Base-by-base conservation (phyloP, 169 alveolate genomes). In the Eimeria acervulina region DNA sequence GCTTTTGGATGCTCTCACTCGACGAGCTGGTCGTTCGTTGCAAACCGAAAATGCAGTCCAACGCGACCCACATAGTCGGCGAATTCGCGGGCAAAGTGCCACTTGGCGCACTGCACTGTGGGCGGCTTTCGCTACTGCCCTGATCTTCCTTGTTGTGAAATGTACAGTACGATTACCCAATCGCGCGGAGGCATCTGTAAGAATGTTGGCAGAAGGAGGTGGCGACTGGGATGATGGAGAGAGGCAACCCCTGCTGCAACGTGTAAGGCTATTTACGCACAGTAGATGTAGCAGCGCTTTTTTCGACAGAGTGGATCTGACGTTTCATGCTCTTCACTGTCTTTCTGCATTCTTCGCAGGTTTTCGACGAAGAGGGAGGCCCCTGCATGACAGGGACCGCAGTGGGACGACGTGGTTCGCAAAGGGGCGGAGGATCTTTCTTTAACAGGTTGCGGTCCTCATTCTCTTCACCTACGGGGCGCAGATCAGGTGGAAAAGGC, bases 131-230 rank as follows among this genome's bases (percentile, higher is more conserved):
- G 36, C 55, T 38, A 42, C 55, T 38, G 55, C 85, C 52, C 31
- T 74, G 8, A 19, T 42, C n/a, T 74, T 74, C 55, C 85, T 74
- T 36, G 33, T 74, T 23, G 4, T 74, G 85, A 74, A 74, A 23
- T 74, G 85, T 59, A 36, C 59, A 17, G 17, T 74, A 21, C 61
- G 40, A 6, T 33, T 74, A 40, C 10, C 85, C 36, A 15, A 8
- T 21, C 52, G 21, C 13, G 19, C 7, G n/a, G 8, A 23, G 31
- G 8, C n/a, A 21, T 74, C 85, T 40, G 52, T 40, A 0, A 74
- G 85, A 59, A 21, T 13, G 15, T 26, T 74, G 51, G 85, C 85
- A 2, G 85, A 42, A 40, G 85, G 85, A 19, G 59, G 78, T 66
- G 78, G 21, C 78, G 44, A 21, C 42, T 6, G 42, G 78, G 7